Evolutionary conservation across 176 grass and related monocot species (phyloP).

Genomic region (Eleusine coracana): DNA sequence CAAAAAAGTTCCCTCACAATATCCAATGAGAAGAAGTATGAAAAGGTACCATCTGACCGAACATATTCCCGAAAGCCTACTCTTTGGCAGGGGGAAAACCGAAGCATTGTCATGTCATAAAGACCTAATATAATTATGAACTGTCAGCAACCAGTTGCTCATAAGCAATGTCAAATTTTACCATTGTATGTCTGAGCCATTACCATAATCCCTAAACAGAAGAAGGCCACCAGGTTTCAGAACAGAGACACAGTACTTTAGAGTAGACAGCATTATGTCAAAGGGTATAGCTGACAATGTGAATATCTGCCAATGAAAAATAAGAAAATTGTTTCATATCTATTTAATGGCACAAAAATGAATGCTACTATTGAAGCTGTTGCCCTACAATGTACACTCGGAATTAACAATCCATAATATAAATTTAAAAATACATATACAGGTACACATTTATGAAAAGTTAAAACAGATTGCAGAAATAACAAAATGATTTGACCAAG

Average conservation of each 20-base stretch:
- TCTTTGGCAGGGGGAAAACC: conserved; percentile 82
- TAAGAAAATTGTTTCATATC: neutral
- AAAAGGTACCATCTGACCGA: conserved; percentile 86
- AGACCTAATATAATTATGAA: conserved; percentile 52
- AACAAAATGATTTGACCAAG: conserved; percentile 10
- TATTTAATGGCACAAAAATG: neutral
- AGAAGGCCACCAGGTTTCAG: conserved; percentile 81
- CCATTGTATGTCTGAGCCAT: neutral
- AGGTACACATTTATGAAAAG: neutral
- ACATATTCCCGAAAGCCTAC: conserved; percentile 84
- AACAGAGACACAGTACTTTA: conserved; percentile 69
- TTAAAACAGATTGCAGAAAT: neutral
- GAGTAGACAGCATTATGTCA: conserved; percentile 49
- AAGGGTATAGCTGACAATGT: conserved; percentile 89
- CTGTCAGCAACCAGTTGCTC: conserved; percentile 13
- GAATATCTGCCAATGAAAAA: conserved; percentile 76
- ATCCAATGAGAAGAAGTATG: conserved; percentile 88
- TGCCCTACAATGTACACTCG: neutral
- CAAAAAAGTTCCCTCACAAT: conserved; percentile 68
- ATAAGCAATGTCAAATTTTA: conserved; percentile 8
- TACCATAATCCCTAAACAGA: conserved; percentile 97
- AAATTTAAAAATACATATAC: neutral
- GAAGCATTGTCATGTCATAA: conserved; percentile 99
- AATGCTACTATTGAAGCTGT: neutral
- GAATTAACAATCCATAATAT: neutral